These are phyloP conservation scores for Phytophthora ramorum DNA, from an alignment of 352 stramenopile species.

Conservation along the genomic window DNA sequence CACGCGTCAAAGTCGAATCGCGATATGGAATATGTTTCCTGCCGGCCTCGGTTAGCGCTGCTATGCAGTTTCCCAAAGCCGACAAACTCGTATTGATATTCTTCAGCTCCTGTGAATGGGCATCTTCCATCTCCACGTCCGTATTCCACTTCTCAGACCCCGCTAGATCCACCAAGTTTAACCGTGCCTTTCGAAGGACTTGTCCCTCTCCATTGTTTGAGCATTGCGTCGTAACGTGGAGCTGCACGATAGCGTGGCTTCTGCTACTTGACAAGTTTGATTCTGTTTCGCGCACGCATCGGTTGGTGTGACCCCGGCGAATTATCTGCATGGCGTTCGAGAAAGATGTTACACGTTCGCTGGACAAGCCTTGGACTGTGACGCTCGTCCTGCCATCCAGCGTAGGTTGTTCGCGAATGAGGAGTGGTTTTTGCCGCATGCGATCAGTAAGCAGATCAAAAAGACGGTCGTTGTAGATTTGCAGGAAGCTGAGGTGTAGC, in stretches of 20 bases:
- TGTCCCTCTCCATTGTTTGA: slow-evolving; percentile 41
- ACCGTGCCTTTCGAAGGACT: slow-evolving; percentile 50
- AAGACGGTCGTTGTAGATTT: slow-evolving; percentile 96
- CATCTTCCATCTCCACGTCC: slow-evolving; percentile 72
- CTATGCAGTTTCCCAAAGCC: slow-evolving; percentile 92
- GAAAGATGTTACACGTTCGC: slow-evolving; percentile 47
- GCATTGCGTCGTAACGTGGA: slow-evolving; percentile 71
- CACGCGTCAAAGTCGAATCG: slow-evolving; percentile 88
- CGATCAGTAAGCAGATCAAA: slow-evolving; percentile 90
- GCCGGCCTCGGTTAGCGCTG: slow-evolving; percentile 74
- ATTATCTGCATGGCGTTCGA: slow-evolving; percentile 65
- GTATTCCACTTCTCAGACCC: slow-evolving; percentile 89
- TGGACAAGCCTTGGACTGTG: slow-evolving; percentile 67
- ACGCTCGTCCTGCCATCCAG: slow-evolving; percentile 63
- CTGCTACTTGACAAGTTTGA: slow-evolving; percentile 88
- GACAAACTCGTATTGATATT: slow-evolving; percentile 93
- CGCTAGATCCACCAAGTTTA: slow-evolving; percentile 85
- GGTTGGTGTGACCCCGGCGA: slow-evolving; percentile 55
- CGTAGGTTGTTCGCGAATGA: slow-evolving; percentile 70
- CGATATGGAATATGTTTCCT: slow-evolving; percentile 93
- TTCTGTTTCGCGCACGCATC: slow-evolving; percentile 84
- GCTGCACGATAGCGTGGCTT: slow-evolving; percentile 92
- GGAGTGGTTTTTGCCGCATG: slow-evolving; percentile 67
- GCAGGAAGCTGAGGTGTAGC: slow-evolving; percentile 89
- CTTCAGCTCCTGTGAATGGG: slow-evolving; percentile 82